Evolutionary conservation across 2,329 filamentous ascomycete species (phyloP).

Genomic region (Trichoderma asperellum): DNA sequence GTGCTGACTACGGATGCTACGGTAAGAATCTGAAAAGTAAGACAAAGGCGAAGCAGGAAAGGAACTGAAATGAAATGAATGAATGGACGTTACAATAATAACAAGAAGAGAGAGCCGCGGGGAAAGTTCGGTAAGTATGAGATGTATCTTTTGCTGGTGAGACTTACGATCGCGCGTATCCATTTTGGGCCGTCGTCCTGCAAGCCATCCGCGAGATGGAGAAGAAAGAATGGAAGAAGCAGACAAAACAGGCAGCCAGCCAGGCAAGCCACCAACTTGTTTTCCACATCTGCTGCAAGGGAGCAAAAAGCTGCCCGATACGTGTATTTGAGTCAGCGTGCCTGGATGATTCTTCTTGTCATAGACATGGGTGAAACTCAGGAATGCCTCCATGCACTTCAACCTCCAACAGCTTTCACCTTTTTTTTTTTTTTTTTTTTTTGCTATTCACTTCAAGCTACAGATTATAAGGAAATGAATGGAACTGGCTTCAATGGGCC

Average conservation of each 20-base stretch:
- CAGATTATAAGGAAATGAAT: background rate
- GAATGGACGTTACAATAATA: background rate
- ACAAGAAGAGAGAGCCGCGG: background rate
- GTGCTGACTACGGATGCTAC: background rate
- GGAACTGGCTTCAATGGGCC: background rate
- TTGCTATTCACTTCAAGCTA: background rate
- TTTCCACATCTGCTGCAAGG: background rate
- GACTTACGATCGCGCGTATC: conserved; percentile 17
- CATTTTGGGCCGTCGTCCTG: background rate
- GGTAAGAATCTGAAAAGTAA: background rate
- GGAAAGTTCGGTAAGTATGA: background rate
- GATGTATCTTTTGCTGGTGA: background rate
- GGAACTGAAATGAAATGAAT: background rate
- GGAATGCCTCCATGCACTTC: background rate
- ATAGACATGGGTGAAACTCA: conserved; percentile 4
- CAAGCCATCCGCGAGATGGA: background rate
- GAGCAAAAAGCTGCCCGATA: background rate
- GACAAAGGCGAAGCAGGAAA: too few species aligned
- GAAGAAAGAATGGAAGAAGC: background rate
- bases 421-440: background rate
- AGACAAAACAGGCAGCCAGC: background rate
- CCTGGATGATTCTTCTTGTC: background rate
- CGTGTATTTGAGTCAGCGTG: background rate
- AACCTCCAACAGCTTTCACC: background rate
- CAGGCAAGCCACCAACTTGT: background rate